Evolutionary conservation across 306 rosid species (phyloP).

Genomic region (Acmispon strigosus): DNA sequence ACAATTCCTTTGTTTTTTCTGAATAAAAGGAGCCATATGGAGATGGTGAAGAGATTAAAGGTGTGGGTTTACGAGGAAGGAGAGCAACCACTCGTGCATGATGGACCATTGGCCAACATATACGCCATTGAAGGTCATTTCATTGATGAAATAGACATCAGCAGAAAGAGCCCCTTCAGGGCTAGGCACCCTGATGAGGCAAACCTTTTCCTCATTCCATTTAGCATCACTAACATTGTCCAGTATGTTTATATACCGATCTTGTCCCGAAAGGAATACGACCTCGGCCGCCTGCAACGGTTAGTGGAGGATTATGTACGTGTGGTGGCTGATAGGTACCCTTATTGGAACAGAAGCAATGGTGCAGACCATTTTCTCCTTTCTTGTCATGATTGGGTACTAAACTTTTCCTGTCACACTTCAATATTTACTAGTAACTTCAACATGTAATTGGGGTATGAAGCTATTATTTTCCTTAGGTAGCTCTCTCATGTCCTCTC

Average conservation of each 20-base stretch:
- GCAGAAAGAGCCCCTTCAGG: constrained; percentile 33
- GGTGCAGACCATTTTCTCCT: constrained; percentile 71
- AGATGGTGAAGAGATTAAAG: constrained; percentile 57
- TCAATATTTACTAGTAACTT: not conserved
- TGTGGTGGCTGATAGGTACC: constrained; percentile 22
- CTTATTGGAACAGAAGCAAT: constrained; percentile 55
- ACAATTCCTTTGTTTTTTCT: not conserved
- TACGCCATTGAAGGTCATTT: constrained; percentile 66
- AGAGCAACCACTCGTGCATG: constrained; percentile 49
- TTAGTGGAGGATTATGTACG: constrained; percentile 37
- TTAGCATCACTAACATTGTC: constrained; percentile 43
- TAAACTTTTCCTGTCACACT: not conserved
- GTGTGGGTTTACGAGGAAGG: constrained; percentile 60
- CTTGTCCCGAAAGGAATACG: constrained; percentile 25
- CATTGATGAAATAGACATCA: constrained; percentile 50
- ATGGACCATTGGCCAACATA: constrained; percentile 49
- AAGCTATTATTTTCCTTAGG: too few relatives aligned
- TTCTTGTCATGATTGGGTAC: constrained; percentile 71
- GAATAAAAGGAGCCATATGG: constrained; percentile 44
- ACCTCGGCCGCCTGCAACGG: constrained; percentile 35
- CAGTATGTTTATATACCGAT: constrained; percentile 30
- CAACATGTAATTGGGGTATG: not conserved
- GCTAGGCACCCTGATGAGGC: constrained; percentile 47
- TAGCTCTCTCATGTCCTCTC: too few relatives aligned
- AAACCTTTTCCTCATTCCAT: constrained; percentile 44